These are phyloP conservation scores for Starmerella tilneyi DNA, from an alignment of 805 yeast genomes.

Conservation along the genomic window DNA sequence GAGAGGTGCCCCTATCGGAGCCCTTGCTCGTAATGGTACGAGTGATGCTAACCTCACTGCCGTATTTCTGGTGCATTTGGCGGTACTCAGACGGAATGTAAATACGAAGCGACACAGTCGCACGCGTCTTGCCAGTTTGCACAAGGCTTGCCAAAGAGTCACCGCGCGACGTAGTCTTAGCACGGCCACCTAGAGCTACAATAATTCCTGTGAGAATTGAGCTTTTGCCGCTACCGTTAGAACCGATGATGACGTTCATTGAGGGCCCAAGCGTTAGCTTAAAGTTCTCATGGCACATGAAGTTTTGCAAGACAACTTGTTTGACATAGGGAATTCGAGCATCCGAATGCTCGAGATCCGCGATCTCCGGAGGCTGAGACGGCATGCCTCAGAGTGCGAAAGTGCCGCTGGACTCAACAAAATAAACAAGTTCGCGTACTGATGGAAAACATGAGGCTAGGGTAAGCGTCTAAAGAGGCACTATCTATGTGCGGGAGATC, in stretches of 20 bases:
- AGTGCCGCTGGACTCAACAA: not conserved
- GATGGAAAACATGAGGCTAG: too few relatives aligned
- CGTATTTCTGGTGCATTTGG: constrained; percentile 55
- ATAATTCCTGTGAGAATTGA: constrained; percentile 81
- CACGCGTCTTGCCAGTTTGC: constrained; percentile 61
- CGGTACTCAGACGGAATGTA: constrained; percentile 49
- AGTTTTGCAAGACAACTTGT: constrained; percentile 42
- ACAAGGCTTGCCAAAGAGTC: constrained; percentile 57
- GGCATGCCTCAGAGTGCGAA: not conserved
- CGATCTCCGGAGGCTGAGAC: not conserved
- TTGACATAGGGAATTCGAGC: constrained; percentile 39
- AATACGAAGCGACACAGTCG: constrained; percentile 56
- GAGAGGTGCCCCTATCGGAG: constrained; percentile 25
- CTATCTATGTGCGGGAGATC: too few relatives aligned
- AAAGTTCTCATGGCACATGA: constrained; percentile 55
- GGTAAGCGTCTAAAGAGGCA: too few relatives aligned
- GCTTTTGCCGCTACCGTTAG: constrained; percentile 85
- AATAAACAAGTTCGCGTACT: too few relatives aligned
- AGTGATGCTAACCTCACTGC: constrained; percentile 59
- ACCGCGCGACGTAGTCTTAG: constrained; percentile 80
- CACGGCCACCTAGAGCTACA: constrained; percentile 80
- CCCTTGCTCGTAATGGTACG: constrained; percentile 49
- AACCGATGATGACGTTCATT: constrained; percentile 77
- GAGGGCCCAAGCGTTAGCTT: constrained; percentile 65
- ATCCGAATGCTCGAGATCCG: not conserved